Evolutionary conservation across 2,329 filamentous ascomycete species (phyloP), one percentile per base, ranked within the genome.

Genomic region (Balansia obtecta): DNA sequence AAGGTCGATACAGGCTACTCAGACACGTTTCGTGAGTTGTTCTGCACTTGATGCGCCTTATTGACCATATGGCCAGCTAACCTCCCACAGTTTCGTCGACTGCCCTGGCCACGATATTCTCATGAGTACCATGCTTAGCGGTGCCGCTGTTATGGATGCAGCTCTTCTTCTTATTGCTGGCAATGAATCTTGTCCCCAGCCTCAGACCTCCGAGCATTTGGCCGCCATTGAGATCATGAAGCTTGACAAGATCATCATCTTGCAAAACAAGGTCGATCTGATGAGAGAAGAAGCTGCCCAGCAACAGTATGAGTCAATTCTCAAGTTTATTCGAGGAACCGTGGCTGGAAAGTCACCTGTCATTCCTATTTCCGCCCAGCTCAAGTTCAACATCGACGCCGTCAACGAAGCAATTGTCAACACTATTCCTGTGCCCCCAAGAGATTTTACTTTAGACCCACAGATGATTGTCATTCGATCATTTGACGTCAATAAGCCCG

Each of bases 211-310:
- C 22, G 93, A 98, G 74, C 93, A 98, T 77, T 78, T 98, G 75
- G 93, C 93, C 58, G 93, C 93, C 58, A 97, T 98, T 65, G 93
- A 98, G 71, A 98, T 98, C 67, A 98, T 98, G 93, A 98, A 98
- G 79, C 82, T 98, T 57, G 89, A 95, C 70, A 94, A 98, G 74
- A 96, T 98, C 71, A 95, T 98, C 68, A 97, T 98, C 64, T 81
- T 98, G 53, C 93, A 98, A 72, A 98, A 98, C 77, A 98, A 98
- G 80, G 93, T 98, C 63, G 93, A 98, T 67, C 73, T 98, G 60
- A 97, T 98, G 89, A 82, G 89, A 61, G 88, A 96, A 76, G 91
- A 97, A 67, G 88, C 86, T 55, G 93, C 94, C 46, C 80, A 88
- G 64, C 82, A 91, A 65, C 93, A 98, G 71, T 93, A 95, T 75